A percentile compares a stretch with the other conserved stretches of the same genome.
phyloP scores from a whole-genome alignment of 1,284 basidiomycete genomes.

The Porogramme epimiltina region DNA sequence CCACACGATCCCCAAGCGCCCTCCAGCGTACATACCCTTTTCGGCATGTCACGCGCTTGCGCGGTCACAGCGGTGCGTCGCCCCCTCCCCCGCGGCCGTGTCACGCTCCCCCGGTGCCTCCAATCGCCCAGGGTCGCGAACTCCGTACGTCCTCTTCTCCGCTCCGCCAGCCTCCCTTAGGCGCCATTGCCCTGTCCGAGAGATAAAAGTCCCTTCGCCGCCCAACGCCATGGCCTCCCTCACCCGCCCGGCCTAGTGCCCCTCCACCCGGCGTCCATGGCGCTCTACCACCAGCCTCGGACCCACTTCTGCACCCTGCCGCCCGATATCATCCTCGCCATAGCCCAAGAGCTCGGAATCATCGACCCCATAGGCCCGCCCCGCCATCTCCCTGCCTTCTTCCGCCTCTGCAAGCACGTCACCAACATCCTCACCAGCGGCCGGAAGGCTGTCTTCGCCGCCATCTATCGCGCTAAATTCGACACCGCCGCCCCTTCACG shows the following conservation, averaged over 20 bases:
- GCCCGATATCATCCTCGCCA: conserved; percentile 59
- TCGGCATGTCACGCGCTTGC: too few relatives aligned
- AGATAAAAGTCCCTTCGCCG: conserved; percentile 12
- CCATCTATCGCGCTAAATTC: conserved; percentile 63
- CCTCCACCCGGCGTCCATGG: conserved; percentile 9
- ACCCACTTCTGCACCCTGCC: conserved; percentile 48
- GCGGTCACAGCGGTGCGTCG: too few relatives aligned
- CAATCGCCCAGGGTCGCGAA: too few relatives aligned
- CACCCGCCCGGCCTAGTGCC: conserved; percentile 15
- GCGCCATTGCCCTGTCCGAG: conserved; percentile 2
- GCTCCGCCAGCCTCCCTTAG: conserved; percentile 13
- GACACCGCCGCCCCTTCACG: conserved; percentile 58
- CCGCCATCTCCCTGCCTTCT: conserved; percentile 46
- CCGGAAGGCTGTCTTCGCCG: conserved; percentile 53
- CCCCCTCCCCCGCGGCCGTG: too few relatives aligned
- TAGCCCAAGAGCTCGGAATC: conserved; percentile 52
- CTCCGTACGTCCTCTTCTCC: conserved; percentile 13
- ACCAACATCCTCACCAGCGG: conserved; percentile 42
- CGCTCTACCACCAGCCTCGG: conserved; percentile 21
- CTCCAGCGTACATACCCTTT: too few relatives aligned
- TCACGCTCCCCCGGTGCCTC: too few relatives aligned
- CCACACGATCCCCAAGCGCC: too few relatives aligned
- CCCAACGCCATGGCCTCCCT: conserved; percentile 12
- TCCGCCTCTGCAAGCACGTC: conserved; percentile 48
- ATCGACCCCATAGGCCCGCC: conserved; percentile 45